Base-by-base conservation (phyloP, 2,329 filamentous ascomycete genomes). In the Monascus ruber region DNA sequence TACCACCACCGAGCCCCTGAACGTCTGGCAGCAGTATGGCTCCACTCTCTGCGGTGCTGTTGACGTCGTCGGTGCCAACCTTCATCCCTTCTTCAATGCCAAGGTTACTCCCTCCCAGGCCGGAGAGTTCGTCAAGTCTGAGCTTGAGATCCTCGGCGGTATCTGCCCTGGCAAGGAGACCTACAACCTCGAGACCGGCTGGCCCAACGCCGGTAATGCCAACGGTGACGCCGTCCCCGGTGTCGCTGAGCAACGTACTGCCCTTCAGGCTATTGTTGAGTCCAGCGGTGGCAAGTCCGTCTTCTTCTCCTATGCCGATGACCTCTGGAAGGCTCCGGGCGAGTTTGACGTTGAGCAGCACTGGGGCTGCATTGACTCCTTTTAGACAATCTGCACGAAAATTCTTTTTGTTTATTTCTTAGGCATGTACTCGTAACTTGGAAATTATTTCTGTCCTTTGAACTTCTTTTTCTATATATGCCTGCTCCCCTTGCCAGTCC, bases 81-180 rank as follows among this genome's bases (percentile, higher is more conserved):
- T 93, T 55, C 88, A 96, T 71, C 80, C 88, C 51, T 95, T 83
- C 82, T 96, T 95, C 82, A 93, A 93, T 72, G 59, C 77, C 34
- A 68, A 74, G 42, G 73, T 81, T 47, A 57, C 65, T 24, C 75
- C 87, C 44, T 54, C 65, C 4, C 56, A 74, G 37, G 87, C 88
- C 40, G 89, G 89, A 59, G 60, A 69, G 38, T 95, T 95, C 62
- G 83, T 88, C 52, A 66, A 72, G 48, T 58, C 71, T 52, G 80
- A 94, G 73, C 76, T 94, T 48, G 68, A 77, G 35, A 71, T 84
- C 48, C 79, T 94, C 46, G 67, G 77, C 59, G 60, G 63, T 51
- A 68, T 85, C 52, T 96, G 89, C 76, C 60, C 70, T 32, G 74
- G 74, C 59, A 83, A 83, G 71, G 67, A 76, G 31, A 81, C 80